These are phyloP conservation scores for Chamaenerion angustifolium DNA, from an alignment of 345 rosid genomes.

Conservation along the genomic window DNA sequence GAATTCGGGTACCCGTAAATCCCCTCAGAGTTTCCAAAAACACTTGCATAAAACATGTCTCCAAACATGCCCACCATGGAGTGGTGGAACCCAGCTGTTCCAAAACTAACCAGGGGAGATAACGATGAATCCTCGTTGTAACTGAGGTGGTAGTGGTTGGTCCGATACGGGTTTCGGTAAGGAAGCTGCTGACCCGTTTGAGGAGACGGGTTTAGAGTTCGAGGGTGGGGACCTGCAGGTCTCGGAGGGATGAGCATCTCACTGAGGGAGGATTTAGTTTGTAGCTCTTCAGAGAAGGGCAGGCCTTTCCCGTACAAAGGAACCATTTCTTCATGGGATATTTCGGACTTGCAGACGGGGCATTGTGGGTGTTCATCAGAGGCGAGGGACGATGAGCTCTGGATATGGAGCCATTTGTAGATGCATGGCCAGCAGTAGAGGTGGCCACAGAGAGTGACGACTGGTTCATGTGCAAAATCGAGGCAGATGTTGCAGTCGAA, in stretches of 20 bases:
- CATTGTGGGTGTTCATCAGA: conserved; percentile 57
- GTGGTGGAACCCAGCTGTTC: conserved; percentile 22
- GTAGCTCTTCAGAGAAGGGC: conserved; percentile 16
- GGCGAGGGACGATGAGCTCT: conserved; percentile 37
- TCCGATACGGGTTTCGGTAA: conserved; percentile 27
- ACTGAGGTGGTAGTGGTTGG: conserved; percentile 12
- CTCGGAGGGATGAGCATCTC: conserved; percentile 51
- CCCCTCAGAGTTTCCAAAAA: conserved; percentile 54
- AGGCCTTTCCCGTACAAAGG: conserved; percentile 86
- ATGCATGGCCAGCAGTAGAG: conserved; percentile 98
- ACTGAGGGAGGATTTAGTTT: conserved; percentile 14
- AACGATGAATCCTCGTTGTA: conserved; percentile 19
- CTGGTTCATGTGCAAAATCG: conserved; percentile 68
- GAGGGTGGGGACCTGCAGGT: conserved; percentile 41
- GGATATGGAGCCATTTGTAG: conserved; percentile 76
- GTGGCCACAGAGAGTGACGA: conserved; percentile 91
- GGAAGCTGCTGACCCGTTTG: conserved; percentile 39
- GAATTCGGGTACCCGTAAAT: conserved; percentile 36
- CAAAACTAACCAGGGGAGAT: conserved; percentile 20
- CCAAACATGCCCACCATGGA: conserved; percentile 50
- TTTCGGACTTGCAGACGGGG: conserved; percentile 82
- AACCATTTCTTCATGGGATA: conserved; percentile 65
- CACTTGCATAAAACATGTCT: conserved; percentile 62
- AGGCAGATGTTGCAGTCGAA: conserved; percentile 90
- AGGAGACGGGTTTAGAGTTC: conserved; percentile 12